Conservation (phyloP, 2,329 filamentous ascomycete species). For the Stachybotrys chartarum region DNA sequence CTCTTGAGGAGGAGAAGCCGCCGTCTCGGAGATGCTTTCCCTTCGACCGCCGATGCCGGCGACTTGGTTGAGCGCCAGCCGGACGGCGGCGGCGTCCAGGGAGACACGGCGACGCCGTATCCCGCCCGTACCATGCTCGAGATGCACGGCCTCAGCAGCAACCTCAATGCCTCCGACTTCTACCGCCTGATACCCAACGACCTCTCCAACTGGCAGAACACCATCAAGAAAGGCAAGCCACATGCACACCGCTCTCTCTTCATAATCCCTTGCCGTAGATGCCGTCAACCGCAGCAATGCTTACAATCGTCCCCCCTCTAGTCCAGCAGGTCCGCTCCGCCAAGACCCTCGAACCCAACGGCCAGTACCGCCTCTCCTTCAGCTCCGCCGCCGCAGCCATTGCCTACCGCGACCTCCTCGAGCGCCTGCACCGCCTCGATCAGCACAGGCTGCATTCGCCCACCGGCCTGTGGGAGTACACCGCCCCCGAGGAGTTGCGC, state of each 20-base stretch:
- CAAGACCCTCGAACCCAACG: conserved; percentile 53
- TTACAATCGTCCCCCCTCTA: conserved; percentile 10
- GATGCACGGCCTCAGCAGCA: conserved; percentile 49
- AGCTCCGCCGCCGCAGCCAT: conserved; percentile 48
- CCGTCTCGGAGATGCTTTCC: background rate
- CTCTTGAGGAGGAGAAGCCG: background rate
- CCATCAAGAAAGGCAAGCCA: conserved; percentile 47
- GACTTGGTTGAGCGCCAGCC: background rate
- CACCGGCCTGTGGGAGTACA: conserved; percentile 21
- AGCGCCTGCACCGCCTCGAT: conserved; percentile 23
- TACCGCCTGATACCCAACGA: conserved; percentile 57
- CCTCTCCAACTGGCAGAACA: conserved; percentile 60
- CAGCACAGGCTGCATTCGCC: conserved; percentile 19
- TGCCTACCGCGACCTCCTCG: conserved; percentile 44
- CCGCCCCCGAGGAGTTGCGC: conserved; percentile 17
- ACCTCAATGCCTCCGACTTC: conserved; percentile 63
- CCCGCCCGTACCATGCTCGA: conserved; percentile 36
- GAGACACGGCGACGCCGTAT: no score
- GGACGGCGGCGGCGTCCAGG: no score
- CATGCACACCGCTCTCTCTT: background rate
- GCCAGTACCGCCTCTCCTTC: conserved; percentile 66
- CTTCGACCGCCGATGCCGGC: background rate
- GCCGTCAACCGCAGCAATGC: no score
- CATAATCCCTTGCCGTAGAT: conserved; percentile 2
- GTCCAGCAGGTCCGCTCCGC: conserved; percentile 60